Conservation (phyloP, 345 rosid species). For the Eucalyptus sp. region DNA sequence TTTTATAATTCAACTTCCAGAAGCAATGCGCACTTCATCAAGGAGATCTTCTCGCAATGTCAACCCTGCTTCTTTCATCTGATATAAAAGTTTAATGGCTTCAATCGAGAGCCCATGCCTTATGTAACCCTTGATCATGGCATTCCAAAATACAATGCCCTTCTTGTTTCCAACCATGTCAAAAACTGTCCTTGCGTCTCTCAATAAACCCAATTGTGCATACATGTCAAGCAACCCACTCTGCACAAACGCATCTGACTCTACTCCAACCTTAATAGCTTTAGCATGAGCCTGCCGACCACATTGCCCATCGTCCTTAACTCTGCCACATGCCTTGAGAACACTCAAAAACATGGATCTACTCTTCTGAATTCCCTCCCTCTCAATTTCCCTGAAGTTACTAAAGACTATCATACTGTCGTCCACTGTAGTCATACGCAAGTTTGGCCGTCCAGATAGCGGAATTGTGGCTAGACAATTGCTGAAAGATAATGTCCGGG, state of each 20-base stretch:
- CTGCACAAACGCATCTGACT: conserved; percentile 16
- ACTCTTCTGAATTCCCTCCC: conserved; percentile 21
- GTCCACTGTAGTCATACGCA: conserved; percentile 35
- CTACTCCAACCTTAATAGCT: conserved; percentile 48
- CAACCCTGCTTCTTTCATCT: too few species aligned
- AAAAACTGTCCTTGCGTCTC: conserved; percentile 36
- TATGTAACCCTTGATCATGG: too few species aligned
- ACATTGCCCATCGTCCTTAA: conserved; percentile 24
- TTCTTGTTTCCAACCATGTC: neutral
- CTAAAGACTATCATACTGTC: conserved; percentile 20
- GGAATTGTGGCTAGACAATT: conserved; percentile 12
- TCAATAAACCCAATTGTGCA: conserved; percentile 31
- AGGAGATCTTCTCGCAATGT: too few species aligned
- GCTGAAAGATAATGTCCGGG: conserved; percentile 20
- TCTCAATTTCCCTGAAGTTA: conserved; percentile 40
- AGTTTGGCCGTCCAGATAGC: conserved; percentile 45
- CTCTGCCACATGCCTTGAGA: conserved; percentile 39
- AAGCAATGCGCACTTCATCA: too few species aligned
- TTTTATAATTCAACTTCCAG: too few species aligned
- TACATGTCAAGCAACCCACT: conserved; percentile 17
- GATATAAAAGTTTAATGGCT: too few species aligned
- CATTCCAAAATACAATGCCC: too few species aligned
- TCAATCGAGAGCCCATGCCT: too few species aligned
- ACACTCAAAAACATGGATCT: conserved; percentile 26
- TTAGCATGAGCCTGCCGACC: conserved; percentile 48